phyloP scores from a whole-genome alignment of 2,329 filamentous ascomycete species.

The Periglandula ipomoeae region DNA sequence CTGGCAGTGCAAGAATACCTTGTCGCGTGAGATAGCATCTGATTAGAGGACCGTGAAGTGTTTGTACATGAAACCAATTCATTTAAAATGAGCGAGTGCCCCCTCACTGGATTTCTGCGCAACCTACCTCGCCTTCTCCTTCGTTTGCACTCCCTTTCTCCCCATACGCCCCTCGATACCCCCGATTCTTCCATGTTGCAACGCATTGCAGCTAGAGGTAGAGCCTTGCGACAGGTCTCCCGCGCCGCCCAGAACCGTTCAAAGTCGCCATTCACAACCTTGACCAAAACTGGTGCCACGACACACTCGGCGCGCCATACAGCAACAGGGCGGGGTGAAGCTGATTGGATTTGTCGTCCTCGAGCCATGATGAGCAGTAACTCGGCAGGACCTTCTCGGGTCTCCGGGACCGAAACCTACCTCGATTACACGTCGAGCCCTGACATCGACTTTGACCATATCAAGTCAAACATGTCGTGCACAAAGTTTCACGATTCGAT shows the following conservation, averaged over 20 bases:
- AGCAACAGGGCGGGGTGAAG: background rate
- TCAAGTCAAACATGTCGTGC: background rate
- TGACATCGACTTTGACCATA: background rate
- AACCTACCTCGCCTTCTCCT: no score
- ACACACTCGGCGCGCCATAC: background rate
- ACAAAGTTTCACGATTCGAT: background rate
- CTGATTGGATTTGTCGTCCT: background rate
- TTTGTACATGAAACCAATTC: background rate
- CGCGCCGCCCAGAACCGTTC: background rate
- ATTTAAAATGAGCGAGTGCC: no score
- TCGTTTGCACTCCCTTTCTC: no score
- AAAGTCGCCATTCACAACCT: background rate
- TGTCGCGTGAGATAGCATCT: background rate
- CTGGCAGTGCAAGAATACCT: background rate
- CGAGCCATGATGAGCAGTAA: conserved; percentile 2
- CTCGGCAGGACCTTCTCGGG: background rate
- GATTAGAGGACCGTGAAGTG: background rate
- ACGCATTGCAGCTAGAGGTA: background rate
- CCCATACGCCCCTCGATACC: no score
- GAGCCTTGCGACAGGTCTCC: background rate
- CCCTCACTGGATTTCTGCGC: no score
- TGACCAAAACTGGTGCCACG: background rate
- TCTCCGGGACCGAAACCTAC: background rate
- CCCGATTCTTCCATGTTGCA: background rate
- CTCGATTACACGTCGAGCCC: background rate